Conservation (phyloP, 139 green algal genomes). For the Pseudopediastrum boryanum region DNA sequence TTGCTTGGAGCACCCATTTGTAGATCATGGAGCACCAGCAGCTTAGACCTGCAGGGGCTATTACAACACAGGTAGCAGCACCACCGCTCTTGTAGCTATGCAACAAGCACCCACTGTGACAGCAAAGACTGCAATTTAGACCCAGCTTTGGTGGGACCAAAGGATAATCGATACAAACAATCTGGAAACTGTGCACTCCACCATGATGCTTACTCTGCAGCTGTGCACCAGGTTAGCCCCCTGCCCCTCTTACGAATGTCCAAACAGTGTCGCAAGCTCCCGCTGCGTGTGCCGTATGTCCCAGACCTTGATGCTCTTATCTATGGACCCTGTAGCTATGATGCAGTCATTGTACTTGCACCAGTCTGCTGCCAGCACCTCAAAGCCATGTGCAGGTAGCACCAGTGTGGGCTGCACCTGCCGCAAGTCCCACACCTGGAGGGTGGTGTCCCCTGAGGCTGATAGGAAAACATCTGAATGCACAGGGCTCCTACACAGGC, state of each 20-base stretch:
- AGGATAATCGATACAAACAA: too few species aligned
- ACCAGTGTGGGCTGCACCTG: conserved; percentile 77
- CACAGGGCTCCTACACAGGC: conserved; percentile 70
- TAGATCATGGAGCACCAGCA: too few species aligned
- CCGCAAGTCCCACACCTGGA: conserved; percentile 90
- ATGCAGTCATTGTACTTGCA: conserved; percentile 98
- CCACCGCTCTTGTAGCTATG: too few species aligned
- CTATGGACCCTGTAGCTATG: conserved; percentile 88
- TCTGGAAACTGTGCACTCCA: too few species aligned
- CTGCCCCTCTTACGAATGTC: conserved; percentile 72
- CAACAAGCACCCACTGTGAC: too few species aligned
- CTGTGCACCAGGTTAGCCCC: too few species aligned
- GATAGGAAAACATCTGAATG: conserved; percentile 84
- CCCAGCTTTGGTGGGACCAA: too few species aligned
- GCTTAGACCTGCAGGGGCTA: too few species aligned
- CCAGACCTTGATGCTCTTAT: conserved; percentile 94
- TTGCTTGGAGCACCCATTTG: too few species aligned
- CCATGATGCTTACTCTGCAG: too few species aligned
- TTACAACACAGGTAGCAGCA: too few species aligned
- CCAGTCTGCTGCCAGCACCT: conserved; percentile 85
- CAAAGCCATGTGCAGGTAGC: conserved; percentile 81
- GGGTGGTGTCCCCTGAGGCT: conserved; percentile 82
- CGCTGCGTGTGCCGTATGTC: conserved; percentile 75
- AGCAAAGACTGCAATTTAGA: too few species aligned
- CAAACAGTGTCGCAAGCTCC: conserved; percentile 72